Base-by-base conservation (phyloP, 306 rosid genomes). In the Quercus glauca region DNA sequence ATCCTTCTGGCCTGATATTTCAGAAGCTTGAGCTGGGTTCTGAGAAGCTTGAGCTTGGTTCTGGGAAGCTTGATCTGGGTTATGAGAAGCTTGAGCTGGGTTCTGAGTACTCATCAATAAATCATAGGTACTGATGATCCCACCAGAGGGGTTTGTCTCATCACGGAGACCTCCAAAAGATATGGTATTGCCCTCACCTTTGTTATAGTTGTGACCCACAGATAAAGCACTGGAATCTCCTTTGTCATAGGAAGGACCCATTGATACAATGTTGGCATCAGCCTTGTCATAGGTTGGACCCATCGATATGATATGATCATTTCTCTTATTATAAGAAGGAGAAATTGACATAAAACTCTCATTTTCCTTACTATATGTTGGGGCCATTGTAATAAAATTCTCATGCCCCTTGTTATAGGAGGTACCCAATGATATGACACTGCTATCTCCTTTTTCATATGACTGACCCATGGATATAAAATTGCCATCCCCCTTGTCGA, bases 381-480 rank as follows among this genome's bases (percentile, higher is more conserved):
- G 76, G 58, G 91, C 92, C 69, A 88, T 76, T 61, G 97, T 83
- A 70, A 89, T 84, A 74, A 93, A 88, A 80, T 76, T 84, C 49
- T 81, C 93, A 51, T 85, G 86, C 64, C 89, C 92, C 89, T 91
- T 91, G 85, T 80, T 83, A 85, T 85, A 91, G 21, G 94, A 80
- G 70, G 89, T 85, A 45, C 92, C 91, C 70, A 87, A 80, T 69
- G 98, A 91, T 80, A 88, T 85, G 84, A 84, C 73, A 81, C 83
- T 87, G 67, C 83, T 73, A 49, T 84, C 87, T 20, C 85, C 92
- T 83, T 90, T 95, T 75, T 87, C 96, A 80, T 85, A 91, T 58
- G 96, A 83, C 79, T 92, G 98, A 71, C 90, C 92, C 81, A 90
- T 85, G 70, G 97, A 89, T 76, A 92, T 85, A 83, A 92, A 95